Conservation (phyloP, 2,329 filamentous ascomycete species). For the Penicillium frequentans region DNA sequence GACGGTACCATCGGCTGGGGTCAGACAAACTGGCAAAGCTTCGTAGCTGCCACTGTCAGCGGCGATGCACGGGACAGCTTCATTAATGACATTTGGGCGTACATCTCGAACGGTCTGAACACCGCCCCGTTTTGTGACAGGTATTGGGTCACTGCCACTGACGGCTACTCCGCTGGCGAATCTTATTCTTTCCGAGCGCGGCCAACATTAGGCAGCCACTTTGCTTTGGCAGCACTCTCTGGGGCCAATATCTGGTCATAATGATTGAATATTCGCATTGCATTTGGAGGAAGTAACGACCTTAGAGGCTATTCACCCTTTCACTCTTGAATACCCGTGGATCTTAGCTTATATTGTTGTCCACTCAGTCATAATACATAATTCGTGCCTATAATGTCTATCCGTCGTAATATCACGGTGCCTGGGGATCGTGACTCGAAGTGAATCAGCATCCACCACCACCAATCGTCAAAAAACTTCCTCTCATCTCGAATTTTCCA, state of each 20-base stretch:
- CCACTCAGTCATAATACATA: not conserved
- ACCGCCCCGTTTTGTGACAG: conserved; percentile 38
- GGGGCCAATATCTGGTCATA: conserved; percentile 18
- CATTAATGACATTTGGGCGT: conserved; percentile 34
- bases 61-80: conserved; percentile 23
- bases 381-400: not conserved
- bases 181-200: conserved; percentile 30
- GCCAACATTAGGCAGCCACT: conserved; percentile 39
- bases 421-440: not conserved
- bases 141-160: conserved; percentile 30
- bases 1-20: conserved; percentile 34
- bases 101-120: conserved; percentile 36
- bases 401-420: too few species aligned
- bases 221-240: conserved; percentile 34
- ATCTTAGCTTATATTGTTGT: not conserved
- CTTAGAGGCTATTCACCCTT: not conserved
- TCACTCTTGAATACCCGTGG: not conserved
- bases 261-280: not conserved
- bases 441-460: not conserved
- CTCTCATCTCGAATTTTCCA: not conserved
- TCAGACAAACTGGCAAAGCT: conserved; percentile 42
- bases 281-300: not conserved
- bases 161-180: conserved; percentile 20
- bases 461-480: not conserved
- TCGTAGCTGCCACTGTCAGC: conserved; percentile 29